These are phyloP conservation scores for Hypoxylon intermedium DNA, from an alignment of 495 filamentous ascomycete species.

Conservation along the genomic window DNA sequence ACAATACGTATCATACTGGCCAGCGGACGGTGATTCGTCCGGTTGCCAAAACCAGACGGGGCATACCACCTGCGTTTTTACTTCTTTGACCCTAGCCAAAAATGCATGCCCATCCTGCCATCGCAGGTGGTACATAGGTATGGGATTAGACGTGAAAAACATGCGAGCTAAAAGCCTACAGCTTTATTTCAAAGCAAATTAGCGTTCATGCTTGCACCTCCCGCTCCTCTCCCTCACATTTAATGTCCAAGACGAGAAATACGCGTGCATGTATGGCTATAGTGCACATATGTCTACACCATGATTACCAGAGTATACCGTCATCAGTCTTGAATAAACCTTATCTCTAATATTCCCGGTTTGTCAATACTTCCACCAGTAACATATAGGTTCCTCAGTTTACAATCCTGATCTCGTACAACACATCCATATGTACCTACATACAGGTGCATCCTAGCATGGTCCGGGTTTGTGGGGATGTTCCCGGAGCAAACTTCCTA, in stretches of 20 bases:
- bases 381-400: background rate
- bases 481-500: slow-evolving; percentile 11
- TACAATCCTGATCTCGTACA: slow-evolving; percentile 2
- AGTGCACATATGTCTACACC: slow-evolving; percentile 5
- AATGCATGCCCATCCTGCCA: slow-evolving; percentile 4
- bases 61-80: slow-evolving; percentile 24
- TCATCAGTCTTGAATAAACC: slow-evolving; percentile 27
- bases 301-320: slow-evolving; percentile 15
- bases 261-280: slow-evolving; percentile 6
- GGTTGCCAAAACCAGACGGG: slow-evolving; percentile 31
- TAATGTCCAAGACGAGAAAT: background rate
- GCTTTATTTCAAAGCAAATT: slow-evolving; percentile 26
- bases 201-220: background rate
- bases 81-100: slow-evolving; percentile 32
- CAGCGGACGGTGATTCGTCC: slow-evolving; percentile 32
- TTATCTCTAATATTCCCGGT: slow-evolving; percentile 31
- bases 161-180: slow-evolving; percentile 24
- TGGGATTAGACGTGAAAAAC: slow-evolving; percentile 25
- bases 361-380: slow-evolving; percentile 10
- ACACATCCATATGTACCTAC: slow-evolving; percentile 1
- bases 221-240: background rate
- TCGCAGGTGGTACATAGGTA: slow-evolving; percentile 3
- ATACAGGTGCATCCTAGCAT: background rate
- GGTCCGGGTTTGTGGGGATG: slow-evolving; percentile 6
- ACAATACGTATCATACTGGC: slow-evolving; percentile 9